These are phyloP conservation scores for Domatiomyces globalis DNA, from an alignment of 2,329 filamentous ascomycete genomes.

Conservation along the genomic window DNA sequence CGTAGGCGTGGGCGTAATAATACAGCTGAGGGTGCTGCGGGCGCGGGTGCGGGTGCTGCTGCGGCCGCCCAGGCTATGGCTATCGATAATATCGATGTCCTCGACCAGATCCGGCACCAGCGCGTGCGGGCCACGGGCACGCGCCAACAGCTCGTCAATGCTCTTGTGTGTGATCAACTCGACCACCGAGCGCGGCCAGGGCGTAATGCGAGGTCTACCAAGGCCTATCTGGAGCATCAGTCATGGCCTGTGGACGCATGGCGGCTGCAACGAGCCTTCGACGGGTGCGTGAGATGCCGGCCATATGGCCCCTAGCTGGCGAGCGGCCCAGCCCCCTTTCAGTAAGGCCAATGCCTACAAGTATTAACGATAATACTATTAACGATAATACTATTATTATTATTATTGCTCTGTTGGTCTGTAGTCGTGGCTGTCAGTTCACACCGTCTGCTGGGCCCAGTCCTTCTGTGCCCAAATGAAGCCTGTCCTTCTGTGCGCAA, in stretches of 20 bases:
- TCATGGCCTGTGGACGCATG: background rate
- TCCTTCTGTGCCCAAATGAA: too few species aligned
- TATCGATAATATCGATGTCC: slow-evolving; percentile 22
- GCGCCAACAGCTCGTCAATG: slow-evolving; percentile 38
- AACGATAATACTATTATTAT: too few species aligned
- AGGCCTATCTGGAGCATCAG: slow-evolving; percentile 30
- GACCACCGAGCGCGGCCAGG: slow-evolving; percentile 7
- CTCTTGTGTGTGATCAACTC: slow-evolving; percentile 5
- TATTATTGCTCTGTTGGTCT: too few species aligned
- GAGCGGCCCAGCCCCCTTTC: too few species aligned
- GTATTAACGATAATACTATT: too few species aligned
- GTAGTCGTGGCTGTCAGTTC: too few species aligned
- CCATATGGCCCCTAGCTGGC: too few species aligned
- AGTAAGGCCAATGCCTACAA: too few species aligned
- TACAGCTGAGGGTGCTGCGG: background rate
- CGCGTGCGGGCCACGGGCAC: slow-evolving; percentile 12
- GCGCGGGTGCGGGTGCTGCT: slow-evolving; percentile 1
- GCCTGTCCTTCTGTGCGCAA: too few species aligned
- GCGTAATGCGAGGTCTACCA: slow-evolving; percentile 40
- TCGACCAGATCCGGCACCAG: slow-evolving; percentile 16
- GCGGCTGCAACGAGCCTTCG: background rate
- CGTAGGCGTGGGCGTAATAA: slow-evolving; percentile 20
- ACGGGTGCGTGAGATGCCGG: too few species aligned
- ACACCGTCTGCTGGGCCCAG: too few species aligned
- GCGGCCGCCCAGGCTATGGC: too few species aligned